Base-by-base conservation (phyloP, 495 filamentous ascomycete species). In the Sporormia fimetaria region DNA sequence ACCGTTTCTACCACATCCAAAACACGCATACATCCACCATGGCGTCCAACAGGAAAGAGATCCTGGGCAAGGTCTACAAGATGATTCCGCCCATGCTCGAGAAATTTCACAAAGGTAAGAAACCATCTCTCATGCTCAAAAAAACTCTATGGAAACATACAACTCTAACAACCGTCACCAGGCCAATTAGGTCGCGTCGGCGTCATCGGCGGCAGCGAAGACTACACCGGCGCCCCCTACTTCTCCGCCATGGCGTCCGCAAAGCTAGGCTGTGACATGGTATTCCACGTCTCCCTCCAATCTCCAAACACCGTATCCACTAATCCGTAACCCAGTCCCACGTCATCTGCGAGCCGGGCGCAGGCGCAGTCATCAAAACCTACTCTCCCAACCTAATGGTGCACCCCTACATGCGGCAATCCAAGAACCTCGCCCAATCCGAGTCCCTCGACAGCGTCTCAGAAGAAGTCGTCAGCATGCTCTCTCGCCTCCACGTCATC, bases 361-460 rank as follows among this genome's bases (percentile, higher is more conserved):
- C 92, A 32, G 82, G 52, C 42, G 44, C 66, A 60, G 88, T 95
- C 30, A 92, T 98, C 57, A 98, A 98, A 69, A 77, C 83, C 11
- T 98, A 96, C 68, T 96, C 92, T 24, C 90, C 90, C 7, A 95
- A 96, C 63, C 67, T 98, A 10, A 96, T 98, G 92, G 92, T 98
- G 10, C 92, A 96, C 58, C 92, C 90, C 2, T 70, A 93, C 34
- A 87, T 98, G 71, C 86, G 87, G 22, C 84, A 87, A 62, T 68
- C 73, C 25, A 65, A 72, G 9, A 58, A 63, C 46, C 48, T 63
- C 12, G 14, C 52, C 54, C 45, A 40, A 48, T 59, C 43, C 54
- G 73, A 58, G 57, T 69, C 54, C 52, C 33, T 57, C 6, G 60
- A 67, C 33, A 56, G 61, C 20, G 66, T 95, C 38, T 78, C 84